Evolutionary conservation across 768 basidiomycete species (phyloP).

Genomic region (Peribolospora kevripleyi): DNA sequence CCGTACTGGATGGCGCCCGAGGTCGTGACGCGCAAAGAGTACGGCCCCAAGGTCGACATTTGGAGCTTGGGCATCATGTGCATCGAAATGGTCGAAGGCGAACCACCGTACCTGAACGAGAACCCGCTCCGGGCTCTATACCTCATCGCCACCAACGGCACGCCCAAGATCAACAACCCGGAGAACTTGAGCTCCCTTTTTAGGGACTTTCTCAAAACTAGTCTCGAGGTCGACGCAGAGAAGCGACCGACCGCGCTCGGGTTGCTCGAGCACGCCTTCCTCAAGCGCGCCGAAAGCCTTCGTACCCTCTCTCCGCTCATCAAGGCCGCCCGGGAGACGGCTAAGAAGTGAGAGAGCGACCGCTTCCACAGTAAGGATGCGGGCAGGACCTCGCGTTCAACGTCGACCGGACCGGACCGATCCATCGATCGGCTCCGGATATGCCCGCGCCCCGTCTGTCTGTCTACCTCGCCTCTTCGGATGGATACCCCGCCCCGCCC

Average conservation of each 20-base stretch:
- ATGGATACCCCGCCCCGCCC: too few relatives aligned
- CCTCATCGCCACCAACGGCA: conserved; percentile 93
- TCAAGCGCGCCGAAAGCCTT: conserved; percentile 46
- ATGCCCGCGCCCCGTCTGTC: too few relatives aligned
- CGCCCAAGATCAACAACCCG: conserved; percentile 84
- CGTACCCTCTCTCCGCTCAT: conserved; percentile 67
- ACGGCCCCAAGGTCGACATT: conserved; percentile 91
- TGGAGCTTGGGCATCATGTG: conserved; percentile 93
- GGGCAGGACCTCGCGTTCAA: too few relatives aligned
- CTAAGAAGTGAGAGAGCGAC: conserved; percentile 3
- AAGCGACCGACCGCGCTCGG: conserved; percentile 68
- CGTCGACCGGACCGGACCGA: too few relatives aligned
- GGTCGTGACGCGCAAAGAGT: conserved; percentile 56
- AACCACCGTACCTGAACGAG: conserved; percentile 67
- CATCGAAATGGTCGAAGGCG: conserved; percentile 76
- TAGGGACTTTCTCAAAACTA: conserved; percentile 65
- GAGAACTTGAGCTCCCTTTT: conserved; percentile 50
- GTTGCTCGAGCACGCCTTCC: conserved; percentile 39
- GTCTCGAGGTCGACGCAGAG: conserved; percentile 82
- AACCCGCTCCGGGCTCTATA: conserved; percentile 62
- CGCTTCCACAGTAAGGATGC: background rate
- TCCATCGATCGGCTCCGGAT: too few relatives aligned
- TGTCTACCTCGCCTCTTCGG: too few relatives aligned
- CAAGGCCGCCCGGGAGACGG: conserved; percentile 57
- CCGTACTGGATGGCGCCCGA: conserved; percentile 99